phyloP scores from a whole-genome alignment of 768 basidiomycete genomes.

The Kwoniella mangroviensis region DNA sequence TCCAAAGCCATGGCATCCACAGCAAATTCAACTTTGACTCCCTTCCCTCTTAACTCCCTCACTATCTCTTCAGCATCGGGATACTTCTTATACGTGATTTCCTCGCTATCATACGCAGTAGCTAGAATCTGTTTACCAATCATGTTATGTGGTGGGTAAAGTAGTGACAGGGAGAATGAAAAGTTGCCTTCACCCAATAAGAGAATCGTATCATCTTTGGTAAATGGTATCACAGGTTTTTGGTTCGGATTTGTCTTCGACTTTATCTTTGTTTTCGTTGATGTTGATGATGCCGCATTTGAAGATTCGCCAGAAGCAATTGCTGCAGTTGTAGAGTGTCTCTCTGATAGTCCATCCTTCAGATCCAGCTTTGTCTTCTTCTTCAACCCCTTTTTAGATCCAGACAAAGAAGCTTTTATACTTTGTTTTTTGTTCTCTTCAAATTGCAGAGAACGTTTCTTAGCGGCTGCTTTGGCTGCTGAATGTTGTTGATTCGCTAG shows the following conservation, averaged over 20 bases:
- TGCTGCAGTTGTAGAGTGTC: background rate
- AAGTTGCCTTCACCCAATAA: slow-evolving; percentile 93
- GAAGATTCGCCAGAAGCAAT: background rate
- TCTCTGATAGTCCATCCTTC: background rate
- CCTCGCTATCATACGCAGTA: slow-evolving; percentile 81
- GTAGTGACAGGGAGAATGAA: slow-evolving; percentile 80
- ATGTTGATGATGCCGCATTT: background rate
- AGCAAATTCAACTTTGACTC: slow-evolving; percentile 74
- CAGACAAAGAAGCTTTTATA: slow-evolving; percentile 27
- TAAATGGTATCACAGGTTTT: slow-evolving; percentile 43
- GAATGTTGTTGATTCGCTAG: slow-evolving; percentile 26
- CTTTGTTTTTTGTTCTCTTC: slow-evolving; percentile 28
- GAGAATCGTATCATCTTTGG: slow-evolving; percentile 57
- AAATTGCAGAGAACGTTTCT: slow-evolving; percentile 17
- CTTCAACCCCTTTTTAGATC: slow-evolving; percentile 29
- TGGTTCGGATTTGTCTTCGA: slow-evolving; percentile 20
- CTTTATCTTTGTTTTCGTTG: background rate
- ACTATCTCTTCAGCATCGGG: slow-evolving; percentile 70
- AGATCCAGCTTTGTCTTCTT: slow-evolving; percentile 6
- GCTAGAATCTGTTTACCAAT: slow-evolving; percentile 74
- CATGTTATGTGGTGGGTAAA: slow-evolving; percentile 63
- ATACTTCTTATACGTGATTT: slow-evolving; percentile 79
- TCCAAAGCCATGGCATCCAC: slow-evolving; percentile 84
- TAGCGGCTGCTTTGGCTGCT: slow-evolving; percentile 23
- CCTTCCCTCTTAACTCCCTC: slow-evolving; percentile 63